A percentile compares a stretch with the other conserved stretches of the same genome.
Evolutionary conservation across 306 rosid species (phyloP).

Genomic region (Hippophae gyantsensis): DNA sequence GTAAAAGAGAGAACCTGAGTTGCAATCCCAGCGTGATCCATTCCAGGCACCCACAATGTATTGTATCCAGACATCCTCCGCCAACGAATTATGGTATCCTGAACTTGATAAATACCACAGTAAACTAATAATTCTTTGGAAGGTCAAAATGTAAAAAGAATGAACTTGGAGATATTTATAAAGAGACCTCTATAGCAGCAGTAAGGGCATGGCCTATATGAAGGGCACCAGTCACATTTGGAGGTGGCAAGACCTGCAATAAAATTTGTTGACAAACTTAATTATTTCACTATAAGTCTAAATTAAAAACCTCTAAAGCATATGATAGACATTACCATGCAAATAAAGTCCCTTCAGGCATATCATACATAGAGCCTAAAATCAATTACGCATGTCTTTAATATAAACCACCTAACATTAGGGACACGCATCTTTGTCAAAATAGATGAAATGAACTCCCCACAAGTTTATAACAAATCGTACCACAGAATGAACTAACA

Average conservation of each 20-base stretch:
- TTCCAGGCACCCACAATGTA: slow-evolving; percentile 93
- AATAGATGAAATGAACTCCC: too few relatives aligned
- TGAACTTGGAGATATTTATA: slow-evolving; percentile 7
- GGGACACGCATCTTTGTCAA: too few relatives aligned
- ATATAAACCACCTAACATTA: too few relatives aligned
- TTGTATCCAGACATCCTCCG: slow-evolving; percentile 88
- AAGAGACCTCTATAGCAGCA: slow-evolving; percentile 77
- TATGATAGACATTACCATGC: too few relatives aligned
- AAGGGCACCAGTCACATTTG: slow-evolving; percentile 93
- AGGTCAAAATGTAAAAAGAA: slow-evolving; percentile 5
- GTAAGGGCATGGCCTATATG: slow-evolving; percentile 97
- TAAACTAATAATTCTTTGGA: not conserved
- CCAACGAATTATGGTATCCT: slow-evolving; percentile 98
- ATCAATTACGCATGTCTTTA: too few relatives aligned
- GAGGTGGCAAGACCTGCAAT: slow-evolving; percentile 90
- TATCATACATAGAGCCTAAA: too few relatives aligned
- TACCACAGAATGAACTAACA: too few relatives aligned
- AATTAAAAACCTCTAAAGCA: too few relatives aligned
- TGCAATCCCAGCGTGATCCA: slow-evolving; percentile 99
- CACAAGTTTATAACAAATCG: too few relatives aligned
- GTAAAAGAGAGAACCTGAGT: slow-evolving; percentile 57
- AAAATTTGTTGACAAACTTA: slow-evolving; percentile 11
- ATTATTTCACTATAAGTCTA: not conserved
- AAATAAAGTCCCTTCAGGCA: too few relatives aligned
- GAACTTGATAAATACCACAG: slow-evolving; percentile 21